Evolutionary conservation across 805 yeast species (phyloP).

Genomic region (Alloascoidea africana): DNA sequence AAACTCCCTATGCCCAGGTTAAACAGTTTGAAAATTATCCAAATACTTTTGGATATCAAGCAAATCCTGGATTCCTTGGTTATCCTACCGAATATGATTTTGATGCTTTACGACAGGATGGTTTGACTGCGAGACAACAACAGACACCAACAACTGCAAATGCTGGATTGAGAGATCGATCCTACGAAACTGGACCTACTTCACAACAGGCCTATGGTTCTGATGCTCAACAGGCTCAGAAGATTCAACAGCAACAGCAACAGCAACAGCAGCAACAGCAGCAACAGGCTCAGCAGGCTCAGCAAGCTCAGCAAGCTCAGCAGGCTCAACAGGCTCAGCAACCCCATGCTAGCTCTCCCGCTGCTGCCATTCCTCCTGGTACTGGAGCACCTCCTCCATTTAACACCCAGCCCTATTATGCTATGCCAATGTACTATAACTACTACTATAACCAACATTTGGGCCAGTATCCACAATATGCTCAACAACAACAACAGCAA

Average conservation of each 20-base stretch:
- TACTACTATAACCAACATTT: conserved; percentile 5
- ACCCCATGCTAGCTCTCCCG: conserved; percentile 9
- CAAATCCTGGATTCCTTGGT: conserved; percentile 10
- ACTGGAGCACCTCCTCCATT: conserved; percentile 4
- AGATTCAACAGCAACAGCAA: conserved; percentile 7
- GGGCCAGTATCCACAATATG: conserved; percentile 15
- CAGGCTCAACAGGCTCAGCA: conserved; percentile 9
- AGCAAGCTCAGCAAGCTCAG: conserved; percentile 20
- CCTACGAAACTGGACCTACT: conserved; percentile 9
- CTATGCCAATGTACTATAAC: conserved; percentile 9
- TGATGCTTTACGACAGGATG: conserved; percentile 5
- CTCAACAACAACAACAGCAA: conserved; percentile 14
- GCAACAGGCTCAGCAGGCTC: conserved; percentile 10
- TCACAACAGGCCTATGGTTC: conserved; percentile 11
- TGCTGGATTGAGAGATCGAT: conserved; percentile 10
- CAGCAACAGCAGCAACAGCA: conserved; percentile 16
- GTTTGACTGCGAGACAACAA: conserved; percentile 9
- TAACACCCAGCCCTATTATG: conserved; percentile 11
- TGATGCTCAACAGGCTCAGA: conserved; percentile 9
- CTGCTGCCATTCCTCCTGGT: conserved; percentile 4
- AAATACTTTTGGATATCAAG: conserved; percentile 20
- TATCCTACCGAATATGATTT: conserved; percentile 5
- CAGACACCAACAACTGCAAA: conserved; percentile 12
- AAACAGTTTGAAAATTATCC: conserved; percentile 12
- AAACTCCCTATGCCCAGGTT: conserved; percentile 12